Evolutionary conservation across 1,284 basidiomycete genomes (phyloP).

Genomic region (Cystobasidiaceae sp.): DNA sequence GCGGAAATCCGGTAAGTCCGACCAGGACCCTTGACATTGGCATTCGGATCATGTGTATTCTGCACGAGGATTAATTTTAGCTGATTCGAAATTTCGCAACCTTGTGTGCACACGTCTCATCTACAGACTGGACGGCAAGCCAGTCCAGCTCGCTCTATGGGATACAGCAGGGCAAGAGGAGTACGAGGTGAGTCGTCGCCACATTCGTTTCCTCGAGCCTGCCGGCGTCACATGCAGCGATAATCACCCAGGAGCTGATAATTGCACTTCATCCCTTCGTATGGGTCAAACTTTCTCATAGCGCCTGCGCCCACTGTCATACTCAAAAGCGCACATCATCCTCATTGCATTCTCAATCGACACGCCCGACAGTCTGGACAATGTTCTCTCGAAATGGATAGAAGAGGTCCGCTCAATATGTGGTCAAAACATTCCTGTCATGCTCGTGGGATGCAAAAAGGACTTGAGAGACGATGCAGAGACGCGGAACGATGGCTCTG

Average conservation of each 20-base stretch:
- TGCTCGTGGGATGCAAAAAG: slow-evolving; percentile 50
- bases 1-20: slow-evolving; percentile 83
- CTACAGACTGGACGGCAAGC: slow-evolving; percentile 80
- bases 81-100: neutral
- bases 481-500: slow-evolving; percentile 33
- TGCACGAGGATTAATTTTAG: neutral
- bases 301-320: slow-evolving; percentile 89
- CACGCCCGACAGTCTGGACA: slow-evolving; percentile 92
- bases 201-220: neutral
- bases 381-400: slow-evolving; percentile 96
- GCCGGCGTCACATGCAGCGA: too few relatives aligned
- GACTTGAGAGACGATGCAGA: slow-evolving; percentile 41
- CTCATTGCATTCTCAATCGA: slow-evolving; percentile 95
- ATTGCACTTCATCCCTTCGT: neutral
- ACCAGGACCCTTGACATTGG: too few relatives aligned
- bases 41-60: too few relatives aligned
- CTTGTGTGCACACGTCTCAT: neutral
- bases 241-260: neutral
- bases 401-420: slow-evolving; percentile 91
- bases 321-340: slow-evolving; percentile 97
- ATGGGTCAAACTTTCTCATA: slow-evolving; percentile 48
- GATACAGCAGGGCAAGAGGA: slow-evolving; percentile 96
- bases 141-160: slow-evolving; percentile 91
- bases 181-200: slow-evolving; percentile 63
- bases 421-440: slow-evolving; percentile 56